phyloP scores from a whole-genome alignment of 768 basidiomycete genomes.

The Trametes maxima region DNA sequence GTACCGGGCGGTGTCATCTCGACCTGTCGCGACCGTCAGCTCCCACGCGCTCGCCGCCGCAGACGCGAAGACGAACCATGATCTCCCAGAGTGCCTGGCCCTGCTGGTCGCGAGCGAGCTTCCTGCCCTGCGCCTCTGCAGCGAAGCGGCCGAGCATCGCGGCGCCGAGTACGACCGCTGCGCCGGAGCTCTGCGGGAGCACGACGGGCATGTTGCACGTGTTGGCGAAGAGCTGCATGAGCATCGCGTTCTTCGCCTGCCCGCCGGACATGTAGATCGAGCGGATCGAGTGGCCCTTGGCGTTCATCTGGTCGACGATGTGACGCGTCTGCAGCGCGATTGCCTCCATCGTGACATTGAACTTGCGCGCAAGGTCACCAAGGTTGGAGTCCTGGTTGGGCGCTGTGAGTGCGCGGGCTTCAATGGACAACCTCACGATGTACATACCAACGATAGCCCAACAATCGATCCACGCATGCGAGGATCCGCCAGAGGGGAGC shows the following conservation, averaged over 20 bases:
- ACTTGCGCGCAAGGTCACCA: constrained; percentile 84
- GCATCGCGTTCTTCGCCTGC: constrained; percentile 84
- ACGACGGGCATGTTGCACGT: constrained; percentile 82
- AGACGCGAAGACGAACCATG: constrained; percentile 60
- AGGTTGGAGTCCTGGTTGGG: constrained; percentile 63
- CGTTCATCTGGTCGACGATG: constrained; percentile 90
- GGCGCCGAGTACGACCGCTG: constrained; percentile 88
- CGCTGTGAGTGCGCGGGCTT: background rate
- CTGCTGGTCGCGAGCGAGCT: constrained; percentile 47
- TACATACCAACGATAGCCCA: constrained; percentile 75
- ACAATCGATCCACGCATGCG: constrained; percentile 91
- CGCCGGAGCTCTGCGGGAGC: constrained; percentile 72
- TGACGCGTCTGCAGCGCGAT: constrained; percentile 94
- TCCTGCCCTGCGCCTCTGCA: constrained; percentile 48
- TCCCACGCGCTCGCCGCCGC: background rate
- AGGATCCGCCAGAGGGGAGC: constrained; percentile 95
- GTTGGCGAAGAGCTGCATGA: constrained; percentile 91
- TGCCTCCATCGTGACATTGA: constrained; percentile 88
- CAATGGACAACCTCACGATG: background rate
- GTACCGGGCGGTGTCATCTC: constrained; percentile 91
- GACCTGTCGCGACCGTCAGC: constrained; percentile 47
- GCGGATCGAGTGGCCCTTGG: constrained; percentile 78
- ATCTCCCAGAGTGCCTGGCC: constrained; percentile 83
- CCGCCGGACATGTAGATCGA: constrained; percentile 92
- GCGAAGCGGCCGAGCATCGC: constrained; percentile 95